Evolutionary conservation across 768 basidiomycete species (phyloP).

Genomic region (Obba rivulosa): DNA sequence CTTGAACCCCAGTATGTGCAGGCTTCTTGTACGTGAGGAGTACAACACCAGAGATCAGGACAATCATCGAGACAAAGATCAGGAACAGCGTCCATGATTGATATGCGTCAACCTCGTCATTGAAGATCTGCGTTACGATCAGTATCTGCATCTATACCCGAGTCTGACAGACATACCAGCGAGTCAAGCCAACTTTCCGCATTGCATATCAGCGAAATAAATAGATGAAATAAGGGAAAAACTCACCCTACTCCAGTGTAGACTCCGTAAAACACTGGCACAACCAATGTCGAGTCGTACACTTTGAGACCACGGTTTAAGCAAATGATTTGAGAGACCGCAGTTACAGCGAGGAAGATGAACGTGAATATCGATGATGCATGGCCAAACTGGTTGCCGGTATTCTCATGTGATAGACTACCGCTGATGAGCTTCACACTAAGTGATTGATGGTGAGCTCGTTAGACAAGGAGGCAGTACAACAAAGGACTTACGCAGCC

Average conservation of each 20-base stretch:
- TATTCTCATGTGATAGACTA: slow-evolving; percentile 71
- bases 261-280: slow-evolving; percentile 92
- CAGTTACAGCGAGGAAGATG: slow-evolving; percentile 53
- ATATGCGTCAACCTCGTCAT: slow-evolving; percentile 81
- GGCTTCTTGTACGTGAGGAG: slow-evolving; percentile 91
- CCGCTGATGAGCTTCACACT: slow-evolving; percentile 82
- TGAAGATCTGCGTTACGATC: slow-evolving; percentile 52
- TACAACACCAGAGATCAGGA: slow-evolving; percentile 90
- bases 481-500: slow-evolving; percentile 45
- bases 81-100: slow-evolving; percentile 84
- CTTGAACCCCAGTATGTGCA: slow-evolving; percentile 22
- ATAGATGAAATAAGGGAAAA: background rate
- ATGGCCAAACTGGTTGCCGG: slow-evolving; percentile 85
- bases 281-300: slow-evolving; percentile 87
- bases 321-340: slow-evolving; percentile 87
- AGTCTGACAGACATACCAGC: slow-evolving; percentile 24
- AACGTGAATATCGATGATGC: slow-evolving; percentile 72
- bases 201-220: background rate
- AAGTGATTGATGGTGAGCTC: background rate
- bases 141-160: background rate
- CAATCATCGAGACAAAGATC: slow-evolving; percentile 79
- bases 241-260: slow-evolving; percentile 79
- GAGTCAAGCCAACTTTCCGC: slow-evolving; percentile 53
- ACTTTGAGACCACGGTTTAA: slow-evolving; percentile 86
- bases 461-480: too few species aligned